phyloP scores from a whole-genome alignment of 2,329 filamentous ascomycete species.

The Teratosphaeria destructans region DNA sequence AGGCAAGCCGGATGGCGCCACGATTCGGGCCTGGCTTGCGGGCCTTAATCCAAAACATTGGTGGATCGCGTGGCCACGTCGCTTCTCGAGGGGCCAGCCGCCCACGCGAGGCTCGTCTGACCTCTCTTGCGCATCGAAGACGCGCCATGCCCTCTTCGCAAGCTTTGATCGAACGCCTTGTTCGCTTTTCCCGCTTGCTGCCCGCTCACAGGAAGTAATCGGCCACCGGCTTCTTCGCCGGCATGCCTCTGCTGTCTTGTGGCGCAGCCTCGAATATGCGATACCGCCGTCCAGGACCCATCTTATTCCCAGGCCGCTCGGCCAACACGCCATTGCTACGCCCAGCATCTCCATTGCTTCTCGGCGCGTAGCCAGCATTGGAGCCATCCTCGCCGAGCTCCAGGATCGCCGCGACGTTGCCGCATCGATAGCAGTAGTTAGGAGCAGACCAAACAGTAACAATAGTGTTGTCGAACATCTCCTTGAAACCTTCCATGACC shows the following conservation, averaged over 20 bases:
- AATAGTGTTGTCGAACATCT: slow-evolving; percentile 94
- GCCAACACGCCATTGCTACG: slow-evolving; percentile 32
- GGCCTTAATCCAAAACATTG: background rate
- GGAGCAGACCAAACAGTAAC: slow-evolving; percentile 74
- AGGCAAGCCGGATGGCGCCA: no score
- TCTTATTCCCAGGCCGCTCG: slow-evolving; percentile 35
- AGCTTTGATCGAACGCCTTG: background rate
- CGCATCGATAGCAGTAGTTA: slow-evolving; percentile 35
- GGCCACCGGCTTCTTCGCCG: slow-evolving; percentile 93
- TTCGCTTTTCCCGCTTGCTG: background rate
- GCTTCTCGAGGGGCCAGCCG: background rate
- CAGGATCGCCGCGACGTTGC: slow-evolving; percentile 71
- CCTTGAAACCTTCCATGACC: slow-evolving; percentile 99
- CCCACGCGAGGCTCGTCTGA: background rate
- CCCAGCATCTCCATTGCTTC: slow-evolving; percentile 58
- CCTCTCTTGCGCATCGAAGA: no score
- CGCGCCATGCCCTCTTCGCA: no score
- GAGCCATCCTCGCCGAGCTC: slow-evolving; percentile 77
- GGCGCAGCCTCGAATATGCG: slow-evolving; percentile 93
- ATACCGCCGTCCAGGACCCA: slow-evolving; percentile 78
- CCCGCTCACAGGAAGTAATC: slow-evolving; percentile 70
- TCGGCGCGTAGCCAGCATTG: slow-evolving; percentile 36
- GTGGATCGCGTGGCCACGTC: background rate
- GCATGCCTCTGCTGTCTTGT: slow-evolving; percentile 94
- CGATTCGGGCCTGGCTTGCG: no score